Conservation (phyloP, 1,284 basidiomycete species). For the Ustilago nuda region DNA sequence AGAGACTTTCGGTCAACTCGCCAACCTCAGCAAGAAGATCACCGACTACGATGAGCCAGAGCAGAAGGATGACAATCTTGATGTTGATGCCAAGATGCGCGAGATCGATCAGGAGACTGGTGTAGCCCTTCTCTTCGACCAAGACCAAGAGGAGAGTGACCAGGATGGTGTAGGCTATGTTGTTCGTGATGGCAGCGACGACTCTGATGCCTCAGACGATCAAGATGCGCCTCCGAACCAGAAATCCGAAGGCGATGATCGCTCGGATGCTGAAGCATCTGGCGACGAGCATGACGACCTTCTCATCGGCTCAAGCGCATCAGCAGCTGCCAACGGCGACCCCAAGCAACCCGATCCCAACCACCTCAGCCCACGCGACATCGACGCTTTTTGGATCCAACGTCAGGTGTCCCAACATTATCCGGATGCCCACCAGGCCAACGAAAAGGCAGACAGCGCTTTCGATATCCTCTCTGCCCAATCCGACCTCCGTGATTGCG, state of each 20-base stretch:
- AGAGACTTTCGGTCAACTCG: conserved; percentile 86
- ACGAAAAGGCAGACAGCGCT: conserved; percentile 88
- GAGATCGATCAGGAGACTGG: conserved; percentile 79
- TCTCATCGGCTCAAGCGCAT: conserved; percentile 48
- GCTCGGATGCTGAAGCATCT: conserved; percentile 73
- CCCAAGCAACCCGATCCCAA: conserved; percentile 70
- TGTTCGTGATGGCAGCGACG: conserved; percentile 70
- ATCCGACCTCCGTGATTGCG: conserved; percentile 91
- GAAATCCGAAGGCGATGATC: conserved; percentile 72
- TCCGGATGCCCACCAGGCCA: conserved; percentile 91
- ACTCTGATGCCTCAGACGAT: conserved; percentile 76
- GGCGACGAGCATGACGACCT: conserved; percentile 78
- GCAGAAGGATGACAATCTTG: conserved; percentile 68
- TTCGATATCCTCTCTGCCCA: conserved; percentile 85
- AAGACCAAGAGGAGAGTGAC: conserved; percentile 81
- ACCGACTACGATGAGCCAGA: conserved; percentile 87
- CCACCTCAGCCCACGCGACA: conserved; percentile 83
- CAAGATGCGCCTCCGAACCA: conserved; percentile 73
- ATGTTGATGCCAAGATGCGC: conserved; percentile 79
- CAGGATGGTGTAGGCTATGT: conserved; percentile 93
- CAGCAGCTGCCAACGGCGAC: conserved; percentile 69
- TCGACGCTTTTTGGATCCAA: conserved; percentile 99
- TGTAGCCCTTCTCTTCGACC: conserved; percentile 71
- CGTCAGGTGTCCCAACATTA: conserved; percentile 90
- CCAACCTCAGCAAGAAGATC: conserved; percentile 91